Evolutionary conservation across 169 alveolate genomes (phyloP), one percentile per base, ranked within the genome.

Genomic region (Plasmodium yoelii): DNA sequence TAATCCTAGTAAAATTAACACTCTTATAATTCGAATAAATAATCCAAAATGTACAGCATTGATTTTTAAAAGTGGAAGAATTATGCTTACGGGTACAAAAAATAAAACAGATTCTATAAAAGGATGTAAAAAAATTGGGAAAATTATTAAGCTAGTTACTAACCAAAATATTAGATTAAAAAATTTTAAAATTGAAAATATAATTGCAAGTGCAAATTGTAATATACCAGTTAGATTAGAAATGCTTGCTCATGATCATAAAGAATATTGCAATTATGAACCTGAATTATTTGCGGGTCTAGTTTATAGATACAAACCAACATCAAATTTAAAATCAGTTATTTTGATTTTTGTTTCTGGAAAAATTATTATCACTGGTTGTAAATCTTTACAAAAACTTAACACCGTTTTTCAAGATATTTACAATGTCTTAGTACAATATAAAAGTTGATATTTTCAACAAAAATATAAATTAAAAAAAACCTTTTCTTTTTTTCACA

Each of bases 261-360:
- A 94, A 72, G 96, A 95, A 22, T 96, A 95, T 86, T 94, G 99
- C 80, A 94, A 95, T 67, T 99, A 98, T 91, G 99, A 98, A 75
- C 99, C 99, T 9, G 99, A 99, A 91, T 88, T 98, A 44, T 99
- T 99, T 88, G 99, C 99, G 0, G 99, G 96, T 0, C 49, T 94
- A 71, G 96, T 94, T 3, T 94, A 89, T 70, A 69, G 96, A 59
- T 92, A 87, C 53, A 77, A 90, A 34, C 87, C 93, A 39, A 74
- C 91, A 53, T 92, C 91, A 18, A 71, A 57, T 12, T 57, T 98
- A 34, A 98, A 98, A 93, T 98, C 99, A 4, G 99, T 98, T 24
- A 84, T 98, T 28, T 93, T 99, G 53, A 95, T 99, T 42, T 99
- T 99, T 91, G 99, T 98, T 28, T 97, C 99, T 46, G 99, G 99